These are phyloP conservation scores for Hypoxylon fragiforme DNA, from an alignment of 495 filamentous ascomycete genomes.

Conservation along the genomic window DNA sequence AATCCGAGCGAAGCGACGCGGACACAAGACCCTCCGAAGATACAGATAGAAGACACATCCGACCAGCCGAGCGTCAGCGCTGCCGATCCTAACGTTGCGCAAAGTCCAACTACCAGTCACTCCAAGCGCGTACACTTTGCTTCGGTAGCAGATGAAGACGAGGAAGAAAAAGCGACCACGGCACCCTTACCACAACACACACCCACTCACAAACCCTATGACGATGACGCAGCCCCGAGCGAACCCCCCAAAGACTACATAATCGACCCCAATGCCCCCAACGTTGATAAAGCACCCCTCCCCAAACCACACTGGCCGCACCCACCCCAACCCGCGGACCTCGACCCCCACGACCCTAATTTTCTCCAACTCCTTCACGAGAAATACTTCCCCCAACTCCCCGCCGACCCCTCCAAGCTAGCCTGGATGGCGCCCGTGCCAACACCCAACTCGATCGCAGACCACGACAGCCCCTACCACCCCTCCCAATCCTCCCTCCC, in stretches of 20 bases:
- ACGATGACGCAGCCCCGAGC: conserved; percentile 34
- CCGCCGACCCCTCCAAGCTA: conserved; percentile 80
- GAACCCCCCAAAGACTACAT: conserved; percentile 53
- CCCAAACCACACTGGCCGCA: conserved; percentile 45
- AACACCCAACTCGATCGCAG: conserved; percentile 56
- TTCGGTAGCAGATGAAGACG: conserved; percentile 32
- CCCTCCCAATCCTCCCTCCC: conserved; percentile 69
- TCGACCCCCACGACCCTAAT: conserved; percentile 78
- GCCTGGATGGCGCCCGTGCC: conserved; percentile 84
- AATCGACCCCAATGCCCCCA: conserved; percentile 45
- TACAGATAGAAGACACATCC: conserved; percentile 29
- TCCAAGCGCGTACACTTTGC: conserved; percentile 21
- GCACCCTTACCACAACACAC: no score
- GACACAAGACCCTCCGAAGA: conserved; percentile 17
- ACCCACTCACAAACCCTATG: conserved; percentile 7
- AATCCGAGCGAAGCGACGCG: conserved; percentile 6
- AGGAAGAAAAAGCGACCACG: no score
- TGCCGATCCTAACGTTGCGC: neutral
- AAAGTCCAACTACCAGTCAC: neutral
- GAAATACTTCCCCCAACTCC: conserved; percentile 89
- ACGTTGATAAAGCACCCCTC: conserved; percentile 21
- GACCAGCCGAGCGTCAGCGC: conserved; percentile 17
- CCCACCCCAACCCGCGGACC: conserved; percentile 55
- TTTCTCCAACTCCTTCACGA: conserved; percentile 83
- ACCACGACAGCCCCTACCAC: conserved; percentile 75